Base-by-base conservation (phyloP, 768 basidiomycete genomes). In the Cystobasidium tubakii region DNA sequence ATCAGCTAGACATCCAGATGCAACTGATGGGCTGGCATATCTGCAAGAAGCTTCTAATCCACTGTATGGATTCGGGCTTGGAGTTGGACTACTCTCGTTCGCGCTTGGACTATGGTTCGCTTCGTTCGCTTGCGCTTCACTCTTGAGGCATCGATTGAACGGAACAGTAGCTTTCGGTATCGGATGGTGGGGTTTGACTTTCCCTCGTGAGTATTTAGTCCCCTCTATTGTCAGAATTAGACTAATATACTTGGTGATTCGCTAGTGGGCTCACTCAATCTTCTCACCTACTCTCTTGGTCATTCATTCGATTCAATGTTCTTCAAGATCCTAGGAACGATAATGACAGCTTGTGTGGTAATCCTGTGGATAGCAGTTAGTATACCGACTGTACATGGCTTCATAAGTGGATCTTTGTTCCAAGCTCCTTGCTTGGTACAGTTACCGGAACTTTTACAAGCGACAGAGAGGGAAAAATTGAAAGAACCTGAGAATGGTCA, bases 31-130 rank as follows among this genome's bases (percentile, higher is more conserved):
- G 1, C 31, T 74, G 1, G 50, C 57, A 6, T 57, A 74, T 3
- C 39, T 79, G 6, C 36, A 62, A 0, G 12, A 46, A 1, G 36
- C 76, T n/a, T 76, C 76, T 1, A 42, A 57, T 4, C 36, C 74
- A 0, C 50, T 79, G 43, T 75, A 75, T 57, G 78, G 75, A 15
- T 33, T 75, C 0, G 78, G 76, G 0, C 43, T 78, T 25, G 50
- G 77, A 4, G 10, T 66, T 25, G 78, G 78, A 0, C 55, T 79
- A 7, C 46, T 78, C 3, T 67, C 77, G 4, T 79, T 76, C 73
- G 78, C 76, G 0, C 75, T 77, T 21, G 79, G 79, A 1, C 36
- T 79, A n/a, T 79, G 79, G 79, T 79, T 76, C 74, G 36, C 69
- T 1, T 78, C 76, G 64, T 46, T 77, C n/a, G 79, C 77, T 0